A percentile compares a stretch with the other conserved stretches of the same genome.
phyloP scores from a whole-genome alignment of 1,284 basidiomycete species.

The Prillingera fragicola region DNA sequence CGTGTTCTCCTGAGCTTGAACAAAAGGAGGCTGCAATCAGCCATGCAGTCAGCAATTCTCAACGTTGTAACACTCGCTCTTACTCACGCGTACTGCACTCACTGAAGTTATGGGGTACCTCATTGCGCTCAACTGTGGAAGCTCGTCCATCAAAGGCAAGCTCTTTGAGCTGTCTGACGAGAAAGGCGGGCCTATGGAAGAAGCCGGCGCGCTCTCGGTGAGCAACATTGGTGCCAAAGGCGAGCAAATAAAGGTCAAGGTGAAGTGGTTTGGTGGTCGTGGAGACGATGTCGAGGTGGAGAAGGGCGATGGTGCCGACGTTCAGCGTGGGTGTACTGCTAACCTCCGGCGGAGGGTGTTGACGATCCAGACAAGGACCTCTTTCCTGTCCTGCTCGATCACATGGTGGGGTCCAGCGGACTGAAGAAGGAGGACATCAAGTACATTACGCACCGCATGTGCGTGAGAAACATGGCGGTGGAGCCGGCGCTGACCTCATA shows the following conservation, averaged over 20 bases:
- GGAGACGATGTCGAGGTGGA: conserved; percentile 12
- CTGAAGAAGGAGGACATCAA: conserved; percentile 40
- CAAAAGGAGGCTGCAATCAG: too few species aligned
- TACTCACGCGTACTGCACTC: too few species aligned
- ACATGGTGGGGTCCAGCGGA: conserved; percentile 28
- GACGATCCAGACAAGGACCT: conserved; percentile 35
- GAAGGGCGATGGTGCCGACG: conserved; percentile 26
- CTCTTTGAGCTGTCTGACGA: conserved; percentile 31
- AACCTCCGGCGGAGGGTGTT: conserved; percentile 4
- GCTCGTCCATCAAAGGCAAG: conserved; percentile 49
- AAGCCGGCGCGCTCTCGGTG: conserved; percentile 32
- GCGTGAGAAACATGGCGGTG: conserved; percentile 17
- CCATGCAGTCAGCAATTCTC: too few species aligned
- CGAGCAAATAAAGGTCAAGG: conserved; percentile 39
- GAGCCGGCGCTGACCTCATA: conserved; percentile 27
- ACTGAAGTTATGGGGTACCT: too few species aligned
- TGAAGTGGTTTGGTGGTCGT: too few species aligned
- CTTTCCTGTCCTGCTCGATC: conserved; percentile 39
- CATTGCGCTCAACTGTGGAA: conserved; percentile 49
- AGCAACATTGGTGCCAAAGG: conserved; percentile 44
- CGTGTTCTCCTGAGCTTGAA: too few species aligned
- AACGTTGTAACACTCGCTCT: too few species aligned
- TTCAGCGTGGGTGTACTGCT: conserved; percentile 33
- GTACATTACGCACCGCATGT: conserved; percentile 48
- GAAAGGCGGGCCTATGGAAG: conserved; percentile 18